Evolutionary conservation across 1,139 yeast genomes (phyloP).

Genomic region (Trichomonascaceae sp.): DNA sequence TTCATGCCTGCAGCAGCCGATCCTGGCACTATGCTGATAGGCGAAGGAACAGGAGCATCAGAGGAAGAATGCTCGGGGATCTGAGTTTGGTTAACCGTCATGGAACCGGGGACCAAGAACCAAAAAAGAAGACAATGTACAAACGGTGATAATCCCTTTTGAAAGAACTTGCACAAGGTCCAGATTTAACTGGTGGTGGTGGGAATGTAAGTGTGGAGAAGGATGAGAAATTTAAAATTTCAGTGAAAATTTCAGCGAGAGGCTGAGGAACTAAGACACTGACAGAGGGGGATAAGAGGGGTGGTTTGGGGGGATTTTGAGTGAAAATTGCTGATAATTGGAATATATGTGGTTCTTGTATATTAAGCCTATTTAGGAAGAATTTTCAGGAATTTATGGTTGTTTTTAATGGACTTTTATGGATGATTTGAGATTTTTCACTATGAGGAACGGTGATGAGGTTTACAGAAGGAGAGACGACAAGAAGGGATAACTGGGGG

Average conservation of each 20-base stretch:
- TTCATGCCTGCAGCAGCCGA: slow-evolving; percentile 1
- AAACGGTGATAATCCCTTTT: background rate
- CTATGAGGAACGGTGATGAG: background rate
- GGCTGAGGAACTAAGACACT: background rate
- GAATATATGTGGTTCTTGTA: background rate
- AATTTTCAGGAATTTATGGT: background rate
- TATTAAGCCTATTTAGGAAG: background rate
- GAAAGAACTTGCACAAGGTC: background rate
- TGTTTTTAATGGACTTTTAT: background rate
- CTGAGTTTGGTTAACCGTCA: slow-evolving; percentile 1
- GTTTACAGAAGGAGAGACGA: background rate
- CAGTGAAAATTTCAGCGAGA: background rate
- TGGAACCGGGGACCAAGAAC: background rate
- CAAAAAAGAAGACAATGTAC: background rate
- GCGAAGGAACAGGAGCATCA: slow-evolving; percentile 6
- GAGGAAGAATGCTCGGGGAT: background rate
- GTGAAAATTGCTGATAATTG: too few species aligned
- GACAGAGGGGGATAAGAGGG: too few species aligned
- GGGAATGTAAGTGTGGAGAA: background rate
- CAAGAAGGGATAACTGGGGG: background rate
- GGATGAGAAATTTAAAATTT: background rate
- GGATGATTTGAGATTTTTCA: background rate
- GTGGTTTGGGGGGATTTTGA: too few species aligned
- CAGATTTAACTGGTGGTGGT: background rate
- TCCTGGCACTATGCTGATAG: slow-evolving; percentile 1